Percentiles rank a stretch among this genome's conserved stretches.
phyloP scores from a whole-genome alignment of 192 early-diverging fungal species.

The Gonapodya sp. region DNA sequence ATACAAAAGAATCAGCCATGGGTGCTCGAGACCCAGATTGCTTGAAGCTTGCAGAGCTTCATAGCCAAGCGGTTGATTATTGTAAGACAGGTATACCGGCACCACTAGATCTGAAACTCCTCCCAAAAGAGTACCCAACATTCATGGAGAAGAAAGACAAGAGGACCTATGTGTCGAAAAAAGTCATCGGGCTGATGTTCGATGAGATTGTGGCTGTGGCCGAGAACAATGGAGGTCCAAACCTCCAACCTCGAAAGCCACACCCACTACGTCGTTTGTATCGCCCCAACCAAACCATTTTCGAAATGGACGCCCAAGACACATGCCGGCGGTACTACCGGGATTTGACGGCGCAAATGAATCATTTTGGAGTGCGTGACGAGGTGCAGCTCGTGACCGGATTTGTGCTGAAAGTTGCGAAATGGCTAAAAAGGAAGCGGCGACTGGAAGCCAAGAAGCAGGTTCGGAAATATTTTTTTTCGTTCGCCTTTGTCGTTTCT shows the following conservation, averaged over 20 bases:
- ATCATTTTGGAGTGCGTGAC: slow-evolving; percentile 46
- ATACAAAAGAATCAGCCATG: not conserved
- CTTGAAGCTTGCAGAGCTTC: slow-evolving; percentile 49
- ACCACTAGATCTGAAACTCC: slow-evolving; percentile 27
- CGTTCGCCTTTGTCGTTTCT: not conserved
- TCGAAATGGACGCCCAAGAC: slow-evolving; percentile 34
- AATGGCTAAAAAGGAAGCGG: slow-evolving; percentile 32
- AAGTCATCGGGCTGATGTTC: not conserved
- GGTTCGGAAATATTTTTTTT: slow-evolving; percentile 11
- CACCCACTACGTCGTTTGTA: slow-evolving; percentile 39
- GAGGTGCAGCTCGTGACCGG: slow-evolving; percentile 34
- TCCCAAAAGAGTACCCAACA: slow-evolving; percentile 43
- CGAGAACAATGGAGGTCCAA: not conserved
- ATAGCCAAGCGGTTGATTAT: slow-evolving; percentile 67
- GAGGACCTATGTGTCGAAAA: slow-evolving; percentile 32
- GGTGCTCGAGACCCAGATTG: slow-evolving; percentile 44
- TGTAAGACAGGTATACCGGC: slow-evolving; percentile 55
- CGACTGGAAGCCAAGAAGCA: slow-evolving; percentile 39
- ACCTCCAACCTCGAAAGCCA: slow-evolving; percentile 33
- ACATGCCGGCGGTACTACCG: slow-evolving; percentile 37
- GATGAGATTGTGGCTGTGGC: not conserved
- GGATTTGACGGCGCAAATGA: slow-evolving; percentile 45
- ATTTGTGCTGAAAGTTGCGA: slow-evolving; percentile 27
- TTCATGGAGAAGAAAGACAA: slow-evolving; percentile 62
- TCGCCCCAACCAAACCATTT: slow-evolving; percentile 36